Conservation (phyloP, 306 rosid species). For the Phaseolus lunatus region DNA sequence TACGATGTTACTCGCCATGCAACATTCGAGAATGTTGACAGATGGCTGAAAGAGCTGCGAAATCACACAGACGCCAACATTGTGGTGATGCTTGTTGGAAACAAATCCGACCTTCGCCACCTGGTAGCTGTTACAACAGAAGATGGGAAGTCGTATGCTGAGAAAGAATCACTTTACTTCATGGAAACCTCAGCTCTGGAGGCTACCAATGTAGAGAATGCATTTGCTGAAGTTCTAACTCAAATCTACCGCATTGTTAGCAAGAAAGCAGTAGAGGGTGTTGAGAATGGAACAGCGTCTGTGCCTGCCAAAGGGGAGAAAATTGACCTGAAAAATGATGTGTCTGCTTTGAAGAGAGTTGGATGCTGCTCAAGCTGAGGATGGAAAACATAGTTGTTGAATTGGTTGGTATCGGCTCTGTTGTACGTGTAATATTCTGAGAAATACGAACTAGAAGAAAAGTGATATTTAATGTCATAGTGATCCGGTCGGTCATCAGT, state of each 20-base stretch:
- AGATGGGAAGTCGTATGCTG: constrained; percentile 87
- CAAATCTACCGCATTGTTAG: constrained; percentile 82
- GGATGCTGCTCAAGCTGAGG: constrained; percentile 90
- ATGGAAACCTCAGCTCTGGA: constrained; percentile 97
- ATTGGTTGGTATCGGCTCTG: constrained; percentile 49
- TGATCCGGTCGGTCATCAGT: no score
- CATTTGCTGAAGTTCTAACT: constrained; percentile 88
- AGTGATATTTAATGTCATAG: constrained; percentile 47
- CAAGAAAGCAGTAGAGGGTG: constrained; percentile 90
- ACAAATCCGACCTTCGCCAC: constrained; percentile 95
- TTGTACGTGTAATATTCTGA: constrained; percentile 50
- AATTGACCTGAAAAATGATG: constrained; percentile 81
- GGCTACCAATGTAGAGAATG: constrained; percentile 86
- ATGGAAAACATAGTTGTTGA: constrained; percentile 34
- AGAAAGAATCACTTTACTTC: constrained; percentile 91
- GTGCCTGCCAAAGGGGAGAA: constrained; percentile 90
- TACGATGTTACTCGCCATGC: constrained; percentile 93
- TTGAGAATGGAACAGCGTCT: constrained; percentile 75
- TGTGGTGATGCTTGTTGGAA: constrained; percentile 95
- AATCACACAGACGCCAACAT: constrained; percentile 93
- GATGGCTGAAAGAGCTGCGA: constrained; percentile 91
- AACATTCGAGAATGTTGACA: constrained; percentile 89
- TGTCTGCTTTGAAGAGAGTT: constrained; percentile 79
- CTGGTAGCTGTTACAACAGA: constrained; percentile 90
- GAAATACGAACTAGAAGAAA: constrained; percentile 48